A percentile compares a stretch with the other conserved stretches of the same genome.
Evolutionary conservation across 2,329 filamentous ascomycete genomes (phyloP).

Genomic region (Ascosphaera pollenicola): DNA sequence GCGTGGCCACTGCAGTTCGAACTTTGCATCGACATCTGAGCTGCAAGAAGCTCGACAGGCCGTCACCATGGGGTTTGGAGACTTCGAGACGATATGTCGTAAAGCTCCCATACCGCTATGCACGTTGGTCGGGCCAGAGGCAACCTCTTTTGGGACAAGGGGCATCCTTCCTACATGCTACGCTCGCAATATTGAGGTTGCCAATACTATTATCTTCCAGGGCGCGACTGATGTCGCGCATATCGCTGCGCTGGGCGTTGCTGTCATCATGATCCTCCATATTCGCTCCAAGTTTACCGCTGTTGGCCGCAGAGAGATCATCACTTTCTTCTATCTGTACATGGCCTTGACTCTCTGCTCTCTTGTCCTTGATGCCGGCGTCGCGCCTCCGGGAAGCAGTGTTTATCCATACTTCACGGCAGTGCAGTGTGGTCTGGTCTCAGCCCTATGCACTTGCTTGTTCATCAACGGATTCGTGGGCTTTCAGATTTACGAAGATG

Average conservation of each 20-base stretch:
- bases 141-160: conserved; percentile 38
- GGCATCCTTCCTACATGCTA: conserved; percentile 84
- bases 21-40: no score
- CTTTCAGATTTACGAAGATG: conserved; percentile 95
- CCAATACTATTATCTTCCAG: conserved; percentile 97
- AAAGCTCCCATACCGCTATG: conserved; percentile 74
- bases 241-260: conserved; percentile 78
- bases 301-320: conserved; percentile 58
- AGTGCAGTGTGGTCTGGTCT: conserved; percentile 63
- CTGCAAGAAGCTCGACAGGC: no score
- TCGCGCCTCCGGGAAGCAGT: conserved; percentile 59
- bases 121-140: conserved; percentile 50
- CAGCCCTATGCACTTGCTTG: conserved; percentile 68
- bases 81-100: conserved; percentile 70
- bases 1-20: no score
- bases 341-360: conserved; percentile 76
- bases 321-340: conserved; percentile 94
- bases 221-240: conserved; percentile 80
- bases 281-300: conserved; percentile 95
- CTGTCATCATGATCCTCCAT: conserved; percentile 91
- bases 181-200: conserved; percentile 81
- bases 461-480: conserved; percentile 96
- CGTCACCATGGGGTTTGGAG: conserved; percentile 63
- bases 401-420: conserved; percentile 85
- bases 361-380: conserved; percentile 77